Evolutionary conservation across 208 protist genomes (phyloP).

Genomic region (Blechomonas ayalai): DNA sequence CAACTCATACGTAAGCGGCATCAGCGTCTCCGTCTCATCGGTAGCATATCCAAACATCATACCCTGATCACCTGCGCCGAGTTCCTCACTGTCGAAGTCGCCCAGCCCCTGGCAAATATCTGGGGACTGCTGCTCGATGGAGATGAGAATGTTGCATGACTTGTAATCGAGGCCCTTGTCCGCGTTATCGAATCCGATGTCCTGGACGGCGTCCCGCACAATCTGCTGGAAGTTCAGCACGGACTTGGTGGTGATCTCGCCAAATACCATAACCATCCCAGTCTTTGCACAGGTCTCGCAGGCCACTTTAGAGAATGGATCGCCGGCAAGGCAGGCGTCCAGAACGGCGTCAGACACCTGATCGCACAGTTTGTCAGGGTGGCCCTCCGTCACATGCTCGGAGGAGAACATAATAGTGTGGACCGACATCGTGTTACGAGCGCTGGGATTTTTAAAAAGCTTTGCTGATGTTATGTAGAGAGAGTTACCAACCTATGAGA

Average conservation of each 20-base stretch:
- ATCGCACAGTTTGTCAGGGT: conserved; percentile 99
- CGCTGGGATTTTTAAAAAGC: not conserved
- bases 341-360: conserved; percentile 99
- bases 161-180: conserved; percentile 97
- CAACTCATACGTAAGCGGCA: conserved; percentile 98
- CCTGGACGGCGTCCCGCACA: conserved; percentile 95
- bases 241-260: conserved; percentile 99
- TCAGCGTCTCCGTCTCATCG: conserved; percentile 97
- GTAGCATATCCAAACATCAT: conserved; percentile 99
- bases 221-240: conserved; percentile 97
- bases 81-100: conserved; percentile 90
- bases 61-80: conserved; percentile 99
- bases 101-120: conserved; percentile 99
- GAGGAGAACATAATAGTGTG: conserved; percentile 98
- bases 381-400: conserved; percentile 99
- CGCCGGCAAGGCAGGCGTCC: conserved; percentile 97
- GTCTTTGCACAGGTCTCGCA: conserved; percentile 98
- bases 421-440: conserved; percentile 40
- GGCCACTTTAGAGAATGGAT: conserved; percentile 97
- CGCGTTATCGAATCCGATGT: conserved; percentile 97
- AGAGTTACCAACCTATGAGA: no score
- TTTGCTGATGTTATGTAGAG: not conserved
- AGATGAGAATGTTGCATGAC: conserved; percentile 96
- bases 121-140: conserved; percentile 98
- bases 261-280: conserved; percentile 98